phyloP scores from a whole-genome alignment of 1,139 yeast genomes.

The Lodderomyces elongisporus region DNA sequence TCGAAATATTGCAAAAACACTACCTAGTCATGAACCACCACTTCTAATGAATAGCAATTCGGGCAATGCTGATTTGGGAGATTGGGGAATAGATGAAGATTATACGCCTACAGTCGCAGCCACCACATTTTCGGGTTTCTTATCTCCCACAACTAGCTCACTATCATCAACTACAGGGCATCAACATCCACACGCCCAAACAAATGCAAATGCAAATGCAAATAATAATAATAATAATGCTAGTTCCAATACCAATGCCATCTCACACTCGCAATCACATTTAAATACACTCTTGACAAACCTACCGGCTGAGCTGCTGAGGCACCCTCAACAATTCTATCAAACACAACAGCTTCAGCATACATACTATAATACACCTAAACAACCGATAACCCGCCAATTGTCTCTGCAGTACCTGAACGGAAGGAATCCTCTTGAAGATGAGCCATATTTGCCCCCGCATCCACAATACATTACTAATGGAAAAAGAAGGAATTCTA shows the following conservation, averaged over 20 bases:
- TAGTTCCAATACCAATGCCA: too few relatives aligned
- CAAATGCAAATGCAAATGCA: too few relatives aligned
- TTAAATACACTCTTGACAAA: too few relatives aligned
- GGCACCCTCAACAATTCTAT: too few relatives aligned
- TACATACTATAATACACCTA: too few relatives aligned
- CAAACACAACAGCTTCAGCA: too few relatives aligned
- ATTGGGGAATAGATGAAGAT: constrained; percentile 41
- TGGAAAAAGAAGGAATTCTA: constrained; percentile 2
- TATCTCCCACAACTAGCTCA: neutral
- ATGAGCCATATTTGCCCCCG: constrained; percentile 5
- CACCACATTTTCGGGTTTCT: constrained; percentile 3
- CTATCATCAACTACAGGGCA: neutral
- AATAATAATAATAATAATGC: constrained; percentile 1
- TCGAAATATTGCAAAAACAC: too few relatives aligned
- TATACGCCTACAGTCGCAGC: constrained; percentile 6
- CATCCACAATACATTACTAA: constrained; percentile 2
- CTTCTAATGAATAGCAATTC: too few relatives aligned
- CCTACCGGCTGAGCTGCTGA: neutral
- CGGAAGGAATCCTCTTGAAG: neutral
- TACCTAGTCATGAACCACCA: too few relatives aligned
- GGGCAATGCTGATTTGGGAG: constrained; percentile 26
- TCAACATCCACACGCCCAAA: neutral
- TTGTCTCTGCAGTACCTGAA: neutral
- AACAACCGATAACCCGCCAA: constrained; percentile 3
- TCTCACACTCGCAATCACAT: too few relatives aligned